A percentile compares a stretch with the other conserved stretches of the same genome.
Conservation (phyloP, 148 eudicot species). For the Amaranthus palmeri region DNA sequence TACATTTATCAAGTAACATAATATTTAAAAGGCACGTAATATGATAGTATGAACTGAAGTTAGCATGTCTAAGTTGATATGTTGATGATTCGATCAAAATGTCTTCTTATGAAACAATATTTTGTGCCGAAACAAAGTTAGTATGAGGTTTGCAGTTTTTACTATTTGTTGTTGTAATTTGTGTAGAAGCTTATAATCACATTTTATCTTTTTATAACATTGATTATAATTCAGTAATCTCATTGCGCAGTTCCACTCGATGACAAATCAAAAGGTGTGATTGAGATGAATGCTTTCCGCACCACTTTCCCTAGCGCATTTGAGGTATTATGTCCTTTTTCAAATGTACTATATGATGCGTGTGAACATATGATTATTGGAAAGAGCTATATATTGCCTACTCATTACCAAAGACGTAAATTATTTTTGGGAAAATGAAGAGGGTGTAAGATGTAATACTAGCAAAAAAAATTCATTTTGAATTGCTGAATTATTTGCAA, state of each 20-base stretch:
- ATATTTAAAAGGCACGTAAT: too few relatives aligned
- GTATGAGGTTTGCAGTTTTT: background rate
- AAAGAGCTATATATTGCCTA: background rate
- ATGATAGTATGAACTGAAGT: too few relatives aligned
- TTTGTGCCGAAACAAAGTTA: too few relatives aligned
- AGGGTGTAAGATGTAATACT: too few relatives aligned
- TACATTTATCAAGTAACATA: too few relatives aligned
- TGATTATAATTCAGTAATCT: constrained; percentile 13
- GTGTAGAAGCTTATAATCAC: background rate
- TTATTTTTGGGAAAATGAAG: too few relatives aligned
- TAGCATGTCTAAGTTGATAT: too few relatives aligned
- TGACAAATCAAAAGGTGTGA: constrained; percentile 31
- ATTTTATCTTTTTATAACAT: background rate
- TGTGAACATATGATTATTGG: background rate
- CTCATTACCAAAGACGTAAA: too few relatives aligned
- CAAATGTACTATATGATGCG: background rate
- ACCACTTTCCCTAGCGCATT: constrained; percentile 64
- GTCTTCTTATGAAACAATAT: too few relatives aligned
- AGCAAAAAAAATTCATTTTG: too few relatives aligned
- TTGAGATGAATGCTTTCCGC: constrained; percentile 37
- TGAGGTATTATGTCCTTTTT: constrained; percentile 41
- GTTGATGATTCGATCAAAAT: too few relatives aligned
- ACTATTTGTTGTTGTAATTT: background rate
- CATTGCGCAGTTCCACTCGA: constrained; percentile 34
- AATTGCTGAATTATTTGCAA: too few relatives aligned